Conservation (phyloP, 352 stramenopile genomes). For the Pythium aristosporum region DNA sequence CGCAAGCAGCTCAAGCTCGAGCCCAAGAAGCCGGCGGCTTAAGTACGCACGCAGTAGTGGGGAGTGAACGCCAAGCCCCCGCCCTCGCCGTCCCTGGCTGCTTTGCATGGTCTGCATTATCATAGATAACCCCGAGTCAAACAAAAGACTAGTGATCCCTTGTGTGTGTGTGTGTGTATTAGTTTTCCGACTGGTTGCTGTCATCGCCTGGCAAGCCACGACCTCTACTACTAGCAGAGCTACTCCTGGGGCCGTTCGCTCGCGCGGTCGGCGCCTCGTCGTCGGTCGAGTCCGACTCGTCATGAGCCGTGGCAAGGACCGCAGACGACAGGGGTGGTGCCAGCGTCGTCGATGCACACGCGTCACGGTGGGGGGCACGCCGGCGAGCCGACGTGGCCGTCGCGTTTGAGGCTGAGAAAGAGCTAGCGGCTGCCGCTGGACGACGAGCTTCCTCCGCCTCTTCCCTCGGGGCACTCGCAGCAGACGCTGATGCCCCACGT, state of each 20-base stretch:
- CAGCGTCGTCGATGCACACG: no score
- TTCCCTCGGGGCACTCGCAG: neutral
- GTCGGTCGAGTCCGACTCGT: conserved; percentile 36
- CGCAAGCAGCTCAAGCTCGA: conserved; percentile 83
- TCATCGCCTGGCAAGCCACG: neutral
- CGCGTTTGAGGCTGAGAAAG: neutral
- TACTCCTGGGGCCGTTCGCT: neutral
- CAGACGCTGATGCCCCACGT: neutral
- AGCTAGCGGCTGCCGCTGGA: no score
- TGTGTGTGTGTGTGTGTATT: neutral
- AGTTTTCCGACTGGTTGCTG: conserved; percentile 32
- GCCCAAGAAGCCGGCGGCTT: conserved; percentile 35
- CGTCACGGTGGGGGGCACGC: neutral
- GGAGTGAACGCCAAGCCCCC: neutral
- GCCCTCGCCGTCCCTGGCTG: neutral
- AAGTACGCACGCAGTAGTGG: neutral
- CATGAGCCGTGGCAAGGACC: neutral
- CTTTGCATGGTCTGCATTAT: neutral
- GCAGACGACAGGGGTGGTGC: neutral
- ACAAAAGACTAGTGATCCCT: no score
- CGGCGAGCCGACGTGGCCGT: neutral
- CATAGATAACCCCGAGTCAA: neutral
- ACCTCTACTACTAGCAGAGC: neutral
- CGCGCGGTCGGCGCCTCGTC: conserved; percentile 19
- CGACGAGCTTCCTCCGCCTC: neutral